Base-by-base conservation (phyloP, 2,329 filamentous ascomycete species). In the Xylaria sp. region DNA sequence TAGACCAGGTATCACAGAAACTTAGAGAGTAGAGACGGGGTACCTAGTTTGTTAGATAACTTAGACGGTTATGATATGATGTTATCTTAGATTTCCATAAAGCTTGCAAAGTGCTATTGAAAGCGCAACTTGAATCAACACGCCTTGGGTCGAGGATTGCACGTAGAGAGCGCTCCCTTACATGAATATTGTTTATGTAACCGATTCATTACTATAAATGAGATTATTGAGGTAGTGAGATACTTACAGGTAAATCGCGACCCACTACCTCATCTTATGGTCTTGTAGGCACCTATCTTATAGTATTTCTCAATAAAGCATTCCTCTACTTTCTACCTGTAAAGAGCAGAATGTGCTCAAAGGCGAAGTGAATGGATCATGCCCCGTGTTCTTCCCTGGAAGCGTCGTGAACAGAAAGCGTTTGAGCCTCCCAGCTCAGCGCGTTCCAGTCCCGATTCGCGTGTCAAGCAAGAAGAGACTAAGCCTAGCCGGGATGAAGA, bases 371-470 rank as follows among this genome's bases (percentile, higher is more conserved):
- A 39, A 41, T 32, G 12, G 54, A 59, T 44, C 34, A 88, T 88
- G 86, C 80, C 84, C 25, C 84, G 86, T 73, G 82, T 83, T 70
- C 74, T 88, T 7, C 86, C 86, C 1, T 88, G 86, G 86, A 82
- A 85, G 65, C 80, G 76, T 55, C 76, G 77, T 63, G 77, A 58
- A 55, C 64, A 20, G 9, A 69, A 57, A 25, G 55, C 67, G 28
- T 48, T 68, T 15, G 68, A 54, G 52, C 56, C 65, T 23, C 32
- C 68, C 64, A 64, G 54, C n/a, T 50, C 69, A 28, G 48, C 66
- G 32, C 62, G 52, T 48, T 69, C 69, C n/a, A 73, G 71, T 50
- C 71, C 74, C 7, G 66, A 70, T 20, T 44, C 67, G 23, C 66
- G 69, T 37, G 46, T 62, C 7, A 63, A 73, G n/a, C 68, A 18